Base-by-base conservation (phyloP, 2,329 filamentous ascomycete genomes). In the Pleurostoma richardsiae region DNA sequence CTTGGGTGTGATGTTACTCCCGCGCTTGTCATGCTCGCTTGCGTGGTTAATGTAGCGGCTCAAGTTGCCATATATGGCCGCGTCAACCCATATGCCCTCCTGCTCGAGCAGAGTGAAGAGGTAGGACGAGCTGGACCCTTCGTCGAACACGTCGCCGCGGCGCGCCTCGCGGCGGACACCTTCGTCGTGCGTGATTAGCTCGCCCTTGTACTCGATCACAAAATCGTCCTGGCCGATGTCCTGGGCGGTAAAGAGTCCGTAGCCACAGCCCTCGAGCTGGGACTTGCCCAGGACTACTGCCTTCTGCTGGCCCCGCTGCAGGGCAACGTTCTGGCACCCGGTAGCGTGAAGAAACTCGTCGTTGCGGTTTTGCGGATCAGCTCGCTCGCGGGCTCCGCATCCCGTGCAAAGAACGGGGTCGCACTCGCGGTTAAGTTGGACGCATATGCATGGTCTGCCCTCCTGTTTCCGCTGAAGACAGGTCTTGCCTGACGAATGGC, bases 31-130 rank as follows among this genome's bases (percentile, higher is more conserved):
- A 40, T 64, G 62, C 42, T 74, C 71, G 2, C 74, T 73, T 10
- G 86, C 83, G 56, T 92, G 87, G 63, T 95, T 94, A 62, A 94
- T 89, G 65, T 90, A 94, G 4, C 89, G 82, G 41, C 86, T 84
- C 52, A 91, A 83, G 61, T 92, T 94, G 43, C 88, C 88, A 53
- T 86, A 86, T 39, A 82, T 82, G 26, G 85, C 87, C 5, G 83
- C 84, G 59, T 94, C 89, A 19, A 94, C 77, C 79, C 79, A 82
- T 36, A 80, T 80, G 39, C 79, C 79, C 53, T 82, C 79, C 26
- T 77, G 69, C 48, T 82, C 79, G 11, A 82, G 64, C 2, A 83
- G 65, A 1, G 78, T 82, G 48, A 83, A 83, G 30, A 82, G 70
- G 47, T 82, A 89, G n/a, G 82, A 85, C 4, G 81, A 76, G 54